These are phyloP conservation scores for Neopestalotiopsis clavispora DNA, from an alignment of 2,329 filamentous ascomycete species.

Conservation along the genomic window DNA sequence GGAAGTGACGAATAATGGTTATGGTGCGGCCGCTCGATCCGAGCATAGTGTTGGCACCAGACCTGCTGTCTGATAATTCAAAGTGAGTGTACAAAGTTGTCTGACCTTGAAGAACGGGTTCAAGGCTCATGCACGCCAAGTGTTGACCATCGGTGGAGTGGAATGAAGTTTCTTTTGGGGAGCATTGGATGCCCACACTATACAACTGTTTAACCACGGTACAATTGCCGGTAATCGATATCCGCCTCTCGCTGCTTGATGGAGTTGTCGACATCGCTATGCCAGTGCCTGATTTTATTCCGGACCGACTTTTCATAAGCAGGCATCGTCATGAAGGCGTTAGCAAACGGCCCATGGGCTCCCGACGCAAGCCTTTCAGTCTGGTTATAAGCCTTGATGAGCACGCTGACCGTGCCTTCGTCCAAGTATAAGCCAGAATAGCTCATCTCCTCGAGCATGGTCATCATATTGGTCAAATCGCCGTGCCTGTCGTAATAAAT, in stretches of 20 bases:
- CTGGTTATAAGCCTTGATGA: slow-evolving; percentile 37
- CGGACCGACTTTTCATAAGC: slow-evolving; percentile 39
- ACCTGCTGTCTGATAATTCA: too few relatives aligned
- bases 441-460: slow-evolving; percentile 69
- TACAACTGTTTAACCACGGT: not conserved
- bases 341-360: slow-evolving; percentile 32
- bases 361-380: slow-evolving; percentile 22
- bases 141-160: not conserved
- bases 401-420: slow-evolving; percentile 45
- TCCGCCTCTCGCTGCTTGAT: slow-evolving; percentile 29
- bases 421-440: slow-evolving; percentile 65
- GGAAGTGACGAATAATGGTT: too few relatives aligned
- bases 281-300: slow-evolving; percentile 36
- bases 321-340: slow-evolving; percentile 40
- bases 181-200: not conserved
- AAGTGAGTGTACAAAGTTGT: too few relatives aligned
- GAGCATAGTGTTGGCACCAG: too few relatives aligned
- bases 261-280: slow-evolving; percentile 31
- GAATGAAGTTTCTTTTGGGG: not conserved
- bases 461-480: slow-evolving; percentile 59
- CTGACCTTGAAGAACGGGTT: too few relatives aligned
- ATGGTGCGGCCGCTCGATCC: too few relatives aligned
- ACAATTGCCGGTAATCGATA: slow-evolving; percentile 18
- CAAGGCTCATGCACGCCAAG: too few relatives aligned
- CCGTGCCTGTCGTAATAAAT: slow-evolving; percentile 66